Conservation (phyloP, 768 basidiomycete species). For the Podaxis sp. region DNA sequence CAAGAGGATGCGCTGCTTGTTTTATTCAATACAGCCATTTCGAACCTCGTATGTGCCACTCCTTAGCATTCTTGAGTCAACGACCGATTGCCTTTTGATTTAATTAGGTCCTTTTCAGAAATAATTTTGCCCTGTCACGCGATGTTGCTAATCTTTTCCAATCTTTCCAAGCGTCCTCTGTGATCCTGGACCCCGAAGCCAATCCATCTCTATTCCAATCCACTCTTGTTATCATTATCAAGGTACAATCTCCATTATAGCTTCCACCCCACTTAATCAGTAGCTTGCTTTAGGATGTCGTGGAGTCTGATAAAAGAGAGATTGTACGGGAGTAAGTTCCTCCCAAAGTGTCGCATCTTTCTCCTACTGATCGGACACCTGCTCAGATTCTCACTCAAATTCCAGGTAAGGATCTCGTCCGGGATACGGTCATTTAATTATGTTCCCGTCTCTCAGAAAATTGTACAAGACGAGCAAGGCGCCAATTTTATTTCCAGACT, state of each 20-base stretch:
- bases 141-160: slow-evolving; percentile 63
- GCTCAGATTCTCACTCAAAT: slow-evolving; percentile 53
- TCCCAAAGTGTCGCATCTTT: too few species aligned
- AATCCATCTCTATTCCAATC: slow-evolving; percentile 63
- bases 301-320: slow-evolving; percentile 59
- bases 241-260: slow-evolving; percentile 31
- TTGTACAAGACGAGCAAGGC: slow-evolving; percentile 62
- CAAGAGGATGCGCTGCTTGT: slow-evolving; percentile 67
- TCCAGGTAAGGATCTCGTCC: slow-evolving; percentile 27
- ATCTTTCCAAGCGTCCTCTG: slow-evolving; percentile 59
- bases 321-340: slow-evolving; percentile 54
- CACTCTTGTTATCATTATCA: slow-evolving; percentile 61
- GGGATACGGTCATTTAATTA: too few species aligned
- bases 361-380: neutral
- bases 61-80: too few species aligned
- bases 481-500: slow-evolving; percentile 65
- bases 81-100: too few species aligned
- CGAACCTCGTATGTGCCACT: slow-evolving; percentile 46
- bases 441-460: slow-evolving; percentile 28
- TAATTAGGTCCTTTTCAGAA: slow-evolving; percentile 60
- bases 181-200: slow-evolving; percentile 54
- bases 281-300: slow-evolving; percentile 47
- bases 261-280: neutral
- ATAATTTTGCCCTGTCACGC: slow-evolving; percentile 62
- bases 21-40: slow-evolving; percentile 64